Evolutionary conservation across 805 yeast genomes (phyloP).

Genomic region (Saccharomycopsis oosterbeekiorum): DNA sequence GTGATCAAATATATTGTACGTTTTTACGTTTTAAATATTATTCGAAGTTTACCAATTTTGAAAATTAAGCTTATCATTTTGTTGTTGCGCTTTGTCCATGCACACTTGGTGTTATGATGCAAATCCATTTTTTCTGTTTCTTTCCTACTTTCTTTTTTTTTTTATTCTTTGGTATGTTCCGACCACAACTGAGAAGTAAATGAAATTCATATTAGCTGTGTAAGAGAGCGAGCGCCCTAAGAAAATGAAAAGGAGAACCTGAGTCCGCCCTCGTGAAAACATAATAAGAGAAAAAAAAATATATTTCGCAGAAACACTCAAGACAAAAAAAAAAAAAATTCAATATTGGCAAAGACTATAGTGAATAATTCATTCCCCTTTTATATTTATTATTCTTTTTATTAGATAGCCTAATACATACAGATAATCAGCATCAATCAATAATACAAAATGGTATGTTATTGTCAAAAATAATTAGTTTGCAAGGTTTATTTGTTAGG

Average conservation of each 20-base stretch:
- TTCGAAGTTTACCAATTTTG: no score
- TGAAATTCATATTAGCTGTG: neutral
- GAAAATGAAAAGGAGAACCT: neutral
- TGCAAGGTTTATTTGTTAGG: no score
- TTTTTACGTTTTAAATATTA: no score
- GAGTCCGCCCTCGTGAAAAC: neutral
- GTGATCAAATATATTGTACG: no score
- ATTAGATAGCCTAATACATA: neutral
- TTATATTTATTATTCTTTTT: neutral
- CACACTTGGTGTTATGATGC: no score
- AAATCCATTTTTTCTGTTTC: no score
- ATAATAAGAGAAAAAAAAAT: neutral
- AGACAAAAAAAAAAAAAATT: neutral
- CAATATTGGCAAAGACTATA: neutral
- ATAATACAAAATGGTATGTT: neutral
- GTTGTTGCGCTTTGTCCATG: no score
- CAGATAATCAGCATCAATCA: neutral
- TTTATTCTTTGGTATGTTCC: no score
- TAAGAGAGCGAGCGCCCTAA: no score
- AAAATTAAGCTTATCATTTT: no score
- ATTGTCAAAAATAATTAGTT: neutral
- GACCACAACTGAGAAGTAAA: no score
- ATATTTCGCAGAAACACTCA: neutral
- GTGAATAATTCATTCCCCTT: neutral
- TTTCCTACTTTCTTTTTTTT: no score